Evolutionary conservation across 108 stramenopile genomes (phyloP), one percentile per base, ranked within the genome.

Genomic region (Pseudonitzschia pungens): DNA sequence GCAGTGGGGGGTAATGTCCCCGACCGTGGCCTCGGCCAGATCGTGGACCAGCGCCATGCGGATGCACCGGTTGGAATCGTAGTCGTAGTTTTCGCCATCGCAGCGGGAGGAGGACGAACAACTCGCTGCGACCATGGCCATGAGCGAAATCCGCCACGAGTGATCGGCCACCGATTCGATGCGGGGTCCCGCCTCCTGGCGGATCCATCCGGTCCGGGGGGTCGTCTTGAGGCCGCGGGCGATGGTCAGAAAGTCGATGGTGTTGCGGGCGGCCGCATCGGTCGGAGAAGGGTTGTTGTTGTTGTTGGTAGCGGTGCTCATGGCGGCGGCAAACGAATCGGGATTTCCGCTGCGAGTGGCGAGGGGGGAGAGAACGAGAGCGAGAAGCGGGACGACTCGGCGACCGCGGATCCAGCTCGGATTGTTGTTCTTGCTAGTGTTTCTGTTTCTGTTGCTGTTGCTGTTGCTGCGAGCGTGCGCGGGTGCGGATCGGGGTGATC

Each of bases 1-100:
- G 74, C 90, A 90, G 76, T 82, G 76, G 16, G 93, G 93, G 26
- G 93, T 89, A 58, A 95, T 90, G 64, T 95, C 93, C 12, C 93
- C 91, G 5, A 86, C 93, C 64, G 81, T 77, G 12, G 89, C 79
- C 79, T 95, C 93, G 15, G 87, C 84, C 65, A 95, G 69, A 81
- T 95, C 93, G 72, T 95, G 93, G 16, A 87, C 83, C 56, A 94
- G 31, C n/a, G 90, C 89, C 74, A 95, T 79, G 65, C 70, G 71
- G 12, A 92, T 74, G 40, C 88, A 88, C 60, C 76, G 80, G 69
- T 75, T 75, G 62, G 76, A 75, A 41, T 94, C 83, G 40, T 56
- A 43, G 18, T 65, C 20, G 10, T 53, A 32, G 14, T 22, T 20
- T 42, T 68, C 50, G 71, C 76, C 60, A 32, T 68, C 50, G 71